These are phyloP conservation scores for Wickerhamomyces hampshirensis DNA, from an alignment of 805 yeast species.

Conservation along the genomic window DNA sequence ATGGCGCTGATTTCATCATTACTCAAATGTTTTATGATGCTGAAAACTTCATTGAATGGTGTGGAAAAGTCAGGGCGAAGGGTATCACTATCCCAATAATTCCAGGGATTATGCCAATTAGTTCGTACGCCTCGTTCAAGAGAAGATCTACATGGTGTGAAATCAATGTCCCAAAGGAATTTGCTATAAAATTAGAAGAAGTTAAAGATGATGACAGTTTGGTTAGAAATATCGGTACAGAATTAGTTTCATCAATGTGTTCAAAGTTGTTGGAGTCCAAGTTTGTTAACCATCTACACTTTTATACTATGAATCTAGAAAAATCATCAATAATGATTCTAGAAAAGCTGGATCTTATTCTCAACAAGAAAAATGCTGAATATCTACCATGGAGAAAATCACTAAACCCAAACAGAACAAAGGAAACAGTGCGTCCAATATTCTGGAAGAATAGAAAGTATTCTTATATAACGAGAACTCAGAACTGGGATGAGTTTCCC, in stretches of 20 bases:
- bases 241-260: slow-evolving; percentile 82
- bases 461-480: slow-evolving; percentile 82
- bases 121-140: slow-evolving; percentile 88
- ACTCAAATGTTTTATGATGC: slow-evolving; percentile 98
- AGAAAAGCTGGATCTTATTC: slow-evolving; percentile 61
- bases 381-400: slow-evolving; percentile 88
- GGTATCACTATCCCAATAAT: slow-evolving; percentile 85
- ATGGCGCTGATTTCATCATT: slow-evolving; percentile 89
- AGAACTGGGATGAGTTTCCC: slow-evolving; percentile 97
- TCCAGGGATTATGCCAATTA: slow-evolving; percentile 98
- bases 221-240: slow-evolving; percentile 82
- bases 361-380: slow-evolving; percentile 25
- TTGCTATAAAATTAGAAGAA: slow-evolving; percentile 66
- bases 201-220: slow-evolving; percentile 85
- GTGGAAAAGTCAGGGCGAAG: slow-evolving; percentile 55
- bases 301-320: slow-evolving; percentile 97
- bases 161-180: slow-evolving; percentile 70
- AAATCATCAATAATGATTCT: slow-evolving; percentile 84
- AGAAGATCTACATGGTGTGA: slow-evolving; percentile 96
- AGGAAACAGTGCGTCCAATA: slow-evolving; percentile 86
- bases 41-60: slow-evolving; percentile 82
- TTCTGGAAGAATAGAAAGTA: slow-evolving; percentile 95
- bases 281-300: slow-evolving; percentile 79
- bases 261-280: slow-evolving; percentile 63
- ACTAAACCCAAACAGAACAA: slow-evolving; percentile 69